Conservation (phyloP, 345 rosid species). For the Salix suchowensis region DNA sequence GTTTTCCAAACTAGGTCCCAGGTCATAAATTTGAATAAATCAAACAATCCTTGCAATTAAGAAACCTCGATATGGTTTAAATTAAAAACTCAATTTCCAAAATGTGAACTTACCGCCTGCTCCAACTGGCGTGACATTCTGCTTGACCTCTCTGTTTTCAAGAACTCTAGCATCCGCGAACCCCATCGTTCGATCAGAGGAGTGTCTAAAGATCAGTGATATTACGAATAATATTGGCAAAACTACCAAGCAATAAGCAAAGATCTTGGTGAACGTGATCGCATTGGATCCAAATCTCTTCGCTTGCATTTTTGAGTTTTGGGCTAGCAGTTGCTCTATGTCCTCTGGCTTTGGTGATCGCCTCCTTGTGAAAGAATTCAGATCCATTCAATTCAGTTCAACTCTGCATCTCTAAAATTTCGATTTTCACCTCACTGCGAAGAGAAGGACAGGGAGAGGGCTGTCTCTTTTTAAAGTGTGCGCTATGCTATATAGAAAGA, state of each 20-base stretch:
- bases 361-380: slow-evolving; percentile 38
- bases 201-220: slow-evolving; percentile 10
- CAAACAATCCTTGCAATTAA: not conserved
- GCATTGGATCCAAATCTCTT: slow-evolving; percentile 33
- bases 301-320: slow-evolving; percentile 7
- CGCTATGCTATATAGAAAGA: no score
- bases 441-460: not conserved
- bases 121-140: not conserved
- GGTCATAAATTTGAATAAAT: no score
- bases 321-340: slow-evolving; percentile 24
- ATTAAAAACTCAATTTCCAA: not conserved
- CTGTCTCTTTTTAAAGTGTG: not conserved
- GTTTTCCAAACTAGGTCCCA: no score
- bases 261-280: slow-evolving; percentile 37
- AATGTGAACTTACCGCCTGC: not conserved
- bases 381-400: slow-evolving; percentile 38
- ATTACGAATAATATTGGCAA: slow-evolving; percentile 10
- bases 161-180: slow-evolving; percentile 28
- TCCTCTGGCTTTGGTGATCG: slow-evolving; percentile 25
- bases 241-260: not conserved
- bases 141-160: not conserved
- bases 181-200: slow-evolving; percentile 17
- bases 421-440: not conserved
- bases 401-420: slow-evolving; percentile 3
- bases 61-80: not conserved